Evolutionary conservation across 2,329 filamentous ascomycete genomes (phyloP).

Genomic region (Harringtonia lauricola): DNA sequence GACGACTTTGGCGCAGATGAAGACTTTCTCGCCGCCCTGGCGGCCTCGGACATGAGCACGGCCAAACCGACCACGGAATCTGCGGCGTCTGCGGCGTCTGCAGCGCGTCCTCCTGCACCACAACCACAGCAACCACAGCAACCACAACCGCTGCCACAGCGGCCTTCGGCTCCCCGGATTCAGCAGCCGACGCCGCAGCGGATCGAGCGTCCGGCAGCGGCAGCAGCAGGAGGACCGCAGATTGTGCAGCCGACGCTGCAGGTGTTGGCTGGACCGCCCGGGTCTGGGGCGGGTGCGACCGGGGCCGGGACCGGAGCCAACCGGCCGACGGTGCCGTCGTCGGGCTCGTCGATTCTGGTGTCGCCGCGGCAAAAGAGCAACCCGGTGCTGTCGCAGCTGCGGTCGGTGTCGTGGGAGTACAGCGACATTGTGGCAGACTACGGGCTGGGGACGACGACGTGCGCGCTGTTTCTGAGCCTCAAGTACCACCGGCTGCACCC

Average conservation of each 20-base stretch:
- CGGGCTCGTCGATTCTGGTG: slow-evolving; percentile 73
- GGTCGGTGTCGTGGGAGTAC: slow-evolving; percentile 86
- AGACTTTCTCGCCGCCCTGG: slow-evolving; percentile 44
- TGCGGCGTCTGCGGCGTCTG: neutral
- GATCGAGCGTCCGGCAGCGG: slow-evolving; percentile 27
- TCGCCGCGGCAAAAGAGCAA: slow-evolving; percentile 93
- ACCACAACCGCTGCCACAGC: slow-evolving; percentile 18
- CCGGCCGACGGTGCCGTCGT: slow-evolving; percentile 21
- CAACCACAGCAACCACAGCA: too few relatives aligned
- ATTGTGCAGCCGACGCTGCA: slow-evolving; percentile 85
- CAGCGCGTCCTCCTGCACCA: slow-evolving; percentile 6
- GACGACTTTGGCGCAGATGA: slow-evolving; percentile 49
- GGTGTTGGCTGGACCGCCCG: slow-evolving; percentile 47
- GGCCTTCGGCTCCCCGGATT: slow-evolving; percentile 30
- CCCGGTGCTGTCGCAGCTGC: slow-evolving; percentile 74
- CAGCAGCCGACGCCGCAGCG: slow-evolving; percentile 43
- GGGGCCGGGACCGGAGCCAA: neutral
- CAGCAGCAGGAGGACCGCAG: slow-evolving; percentile 28
- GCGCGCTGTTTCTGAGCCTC: slow-evolving; percentile 78
- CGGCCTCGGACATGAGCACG: slow-evolving; percentile 29
- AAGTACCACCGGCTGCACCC: slow-evolving; percentile 97
- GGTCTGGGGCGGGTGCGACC: neutral
- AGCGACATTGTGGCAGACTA: slow-evolving; percentile 95
- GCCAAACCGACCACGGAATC: neutral
- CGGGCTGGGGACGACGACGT: slow-evolving; percentile 75